A percentile compares a stretch with the other conserved stretches of the same genome.
Conservation (phyloP, 306 rosid genomes). For the Quillaja saponaria region DNA sequence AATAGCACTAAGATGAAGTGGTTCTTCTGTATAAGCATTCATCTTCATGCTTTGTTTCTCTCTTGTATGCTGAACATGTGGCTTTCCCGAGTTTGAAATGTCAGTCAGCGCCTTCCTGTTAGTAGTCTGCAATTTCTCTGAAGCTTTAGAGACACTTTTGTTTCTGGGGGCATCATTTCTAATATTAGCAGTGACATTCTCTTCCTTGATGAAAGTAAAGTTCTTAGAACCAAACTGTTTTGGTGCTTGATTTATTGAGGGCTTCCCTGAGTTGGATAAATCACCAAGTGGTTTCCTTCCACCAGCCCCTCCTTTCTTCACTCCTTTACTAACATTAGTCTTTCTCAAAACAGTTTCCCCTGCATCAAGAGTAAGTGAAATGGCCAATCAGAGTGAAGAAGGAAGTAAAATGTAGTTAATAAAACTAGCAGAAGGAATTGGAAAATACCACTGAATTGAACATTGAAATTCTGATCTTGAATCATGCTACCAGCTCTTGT, state of each 20-base stretch:
- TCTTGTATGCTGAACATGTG: constrained; percentile 27
- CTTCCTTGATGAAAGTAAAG: constrained; percentile 26
- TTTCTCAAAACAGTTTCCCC: constrained; percentile 50
- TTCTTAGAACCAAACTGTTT: constrained; percentile 36
- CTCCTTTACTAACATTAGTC: constrained; percentile 31
- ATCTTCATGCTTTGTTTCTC: constrained; percentile 37
- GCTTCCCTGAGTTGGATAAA: constrained; percentile 52
- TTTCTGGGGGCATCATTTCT: constrained; percentile 19
- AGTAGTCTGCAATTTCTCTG: constrained; percentile 39
- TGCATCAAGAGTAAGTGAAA: constrained; percentile 27
- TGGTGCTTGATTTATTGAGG: constrained; percentile 25
- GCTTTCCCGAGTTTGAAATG: constrained; percentile 61
- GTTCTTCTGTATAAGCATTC: constrained; percentile 31
- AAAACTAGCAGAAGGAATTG: background rate
- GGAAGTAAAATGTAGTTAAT: background rate
- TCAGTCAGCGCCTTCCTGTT: constrained; percentile 61
- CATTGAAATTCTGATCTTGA: constrained; percentile 48
- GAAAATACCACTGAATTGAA: constrained; percentile 44
- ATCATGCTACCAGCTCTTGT: constrained; percentile 37
- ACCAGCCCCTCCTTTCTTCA: constrained; percentile 48
- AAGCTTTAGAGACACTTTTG: constrained; percentile 35
- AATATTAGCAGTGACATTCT: constrained; percentile 27
- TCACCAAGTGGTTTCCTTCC: constrained; percentile 75
- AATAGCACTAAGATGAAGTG: constrained; percentile 33
- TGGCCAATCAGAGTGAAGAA: constrained; percentile 13